Evolutionary conservation across 345 rosid species (phyloP).

Genomic region (Murraya paniculata): DNA sequence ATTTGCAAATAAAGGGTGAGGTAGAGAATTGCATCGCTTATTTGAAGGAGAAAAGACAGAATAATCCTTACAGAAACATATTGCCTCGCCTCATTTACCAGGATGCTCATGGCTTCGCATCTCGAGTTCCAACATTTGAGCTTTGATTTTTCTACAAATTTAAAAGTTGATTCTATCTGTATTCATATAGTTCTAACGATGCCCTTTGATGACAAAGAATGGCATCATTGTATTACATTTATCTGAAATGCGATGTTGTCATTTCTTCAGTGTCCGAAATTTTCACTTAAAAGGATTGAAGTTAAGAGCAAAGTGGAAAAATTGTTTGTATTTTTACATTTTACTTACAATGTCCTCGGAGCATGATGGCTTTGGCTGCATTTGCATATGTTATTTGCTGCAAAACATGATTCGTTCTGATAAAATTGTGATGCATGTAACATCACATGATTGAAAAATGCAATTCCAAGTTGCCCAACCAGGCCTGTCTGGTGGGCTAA

Average conservation of each 20-base stretch:
- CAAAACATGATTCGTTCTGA: too few relatives aligned
- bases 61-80: constrained; percentile 57
- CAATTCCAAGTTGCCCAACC: too few relatives aligned
- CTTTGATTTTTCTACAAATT: constrained; percentile 24
- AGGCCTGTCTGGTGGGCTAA: too few relatives aligned
- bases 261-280: background rate
- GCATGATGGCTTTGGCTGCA: too few relatives aligned
- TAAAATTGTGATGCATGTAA: too few relatives aligned
- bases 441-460: too few relatives aligned
- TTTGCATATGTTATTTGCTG: too few relatives aligned
- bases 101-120: constrained; percentile 35
- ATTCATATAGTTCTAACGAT: background rate
- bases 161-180: background rate
- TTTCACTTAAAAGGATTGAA: too few relatives aligned
- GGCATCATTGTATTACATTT: background rate
- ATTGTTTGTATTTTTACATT: too few relatives aligned
- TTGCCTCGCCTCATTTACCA: constrained; percentile 41
- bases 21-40: constrained; percentile 57
- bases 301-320: too few relatives aligned
- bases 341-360: too few relatives aligned
- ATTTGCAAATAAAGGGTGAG: constrained; percentile 46
- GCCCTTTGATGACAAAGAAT: background rate
- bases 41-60: constrained; percentile 55
- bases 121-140: constrained; percentile 59
- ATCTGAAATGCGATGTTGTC: background rate